Percentiles rank a stretch among this genome's conserved stretches.
phyloP scores from a whole-genome alignment of 2,329 filamentous ascomycete species.

The Arthrobotrys sphaeroides region DNA sequence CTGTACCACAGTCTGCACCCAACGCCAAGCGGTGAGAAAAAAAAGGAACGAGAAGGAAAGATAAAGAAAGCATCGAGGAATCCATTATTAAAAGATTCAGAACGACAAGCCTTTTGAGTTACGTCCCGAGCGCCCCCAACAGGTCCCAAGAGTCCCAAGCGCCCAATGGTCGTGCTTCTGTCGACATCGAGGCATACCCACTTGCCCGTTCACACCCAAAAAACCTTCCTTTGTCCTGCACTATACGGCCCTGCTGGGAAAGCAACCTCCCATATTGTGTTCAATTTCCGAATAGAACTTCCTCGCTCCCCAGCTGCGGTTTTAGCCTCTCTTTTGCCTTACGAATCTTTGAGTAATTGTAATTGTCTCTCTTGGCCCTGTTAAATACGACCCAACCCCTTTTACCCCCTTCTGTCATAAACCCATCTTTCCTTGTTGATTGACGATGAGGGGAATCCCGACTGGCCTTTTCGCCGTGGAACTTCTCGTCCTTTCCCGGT shows the following conservation, averaged over 20 bases:
- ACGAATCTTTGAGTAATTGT: slow-evolving; percentile 30
- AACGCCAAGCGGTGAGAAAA: background rate
- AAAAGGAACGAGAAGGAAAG: background rate
- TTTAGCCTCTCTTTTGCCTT: slow-evolving; percentile 36
- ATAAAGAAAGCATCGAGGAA: background rate
- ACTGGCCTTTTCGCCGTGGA: background rate
- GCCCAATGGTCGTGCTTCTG: background rate
- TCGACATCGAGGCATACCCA: slow-evolving; percentile 8
- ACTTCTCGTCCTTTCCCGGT: background rate
- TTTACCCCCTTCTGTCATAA: slow-evolving; percentile 6
- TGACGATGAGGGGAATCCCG: background rate
- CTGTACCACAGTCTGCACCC: background rate
- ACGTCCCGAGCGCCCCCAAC: too few relatives aligned
- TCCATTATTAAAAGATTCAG: too few relatives aligned
- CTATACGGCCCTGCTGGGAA: background rate
- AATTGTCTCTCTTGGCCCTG: slow-evolving; percentile 44
- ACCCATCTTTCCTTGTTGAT: background rate
- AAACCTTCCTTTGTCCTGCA: background rate
- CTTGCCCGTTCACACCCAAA: background rate
- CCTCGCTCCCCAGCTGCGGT: slow-evolving; percentile 1
- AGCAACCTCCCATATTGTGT: slow-evolving; percentile 27
- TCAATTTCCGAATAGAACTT: slow-evolving; percentile 41
- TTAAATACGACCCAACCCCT: slow-evolving; percentile 26
- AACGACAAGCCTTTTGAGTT: too few relatives aligned
- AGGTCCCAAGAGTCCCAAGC: background rate